Percentiles rank a stretch among this genome's conserved stretches.
phyloP scores from a whole-genome alignment of 2,329 filamentous ascomycete species.

The Colletotrichum graminicola region DNA sequence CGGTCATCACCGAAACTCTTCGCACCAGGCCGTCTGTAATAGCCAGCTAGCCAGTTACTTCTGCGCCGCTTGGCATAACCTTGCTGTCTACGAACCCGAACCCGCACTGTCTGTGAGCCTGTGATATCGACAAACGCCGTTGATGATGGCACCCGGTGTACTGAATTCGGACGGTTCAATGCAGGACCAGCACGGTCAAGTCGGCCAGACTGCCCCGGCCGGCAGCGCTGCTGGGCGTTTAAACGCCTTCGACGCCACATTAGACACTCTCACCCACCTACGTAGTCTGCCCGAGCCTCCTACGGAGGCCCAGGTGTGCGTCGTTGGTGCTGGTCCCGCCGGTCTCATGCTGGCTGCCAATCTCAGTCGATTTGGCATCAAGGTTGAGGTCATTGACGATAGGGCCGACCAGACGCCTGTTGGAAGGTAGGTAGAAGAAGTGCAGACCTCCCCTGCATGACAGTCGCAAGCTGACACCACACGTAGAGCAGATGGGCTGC shows the following conservation, averaged over 20 bases:
- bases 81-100: slow-evolving; percentile 13
- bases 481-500: slow-evolving; percentile 75
- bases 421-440: slow-evolving; percentile 62
- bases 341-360: slow-evolving; percentile 67
- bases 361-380: slow-evolving; percentile 75
- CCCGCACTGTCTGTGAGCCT: slow-evolving; percentile 23
- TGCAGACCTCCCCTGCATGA: not conserved
- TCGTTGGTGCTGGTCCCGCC: slow-evolving; percentile 68
- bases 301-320: slow-evolving; percentile 61
- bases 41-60: slow-evolving; percentile 28
- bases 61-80: not conserved
- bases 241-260: slow-evolving; percentile 51
- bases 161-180: slow-evolving; percentile 50
- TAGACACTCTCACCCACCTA: slow-evolving; percentile 62
- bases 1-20: slow-evolving; percentile 2
- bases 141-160: slow-evolving; percentile 53
- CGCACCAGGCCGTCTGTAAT: slow-evolving; percentile 19
- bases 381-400: slow-evolving; percentile 76
- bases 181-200: slow-evolving; percentile 47
- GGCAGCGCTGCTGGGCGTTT: slow-evolving; percentile 45
- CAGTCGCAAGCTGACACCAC: slow-evolving; percentile 16
- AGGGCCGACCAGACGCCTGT: slow-evolving; percentile 75
- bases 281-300: slow-evolving; percentile 62
- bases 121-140: slow-evolving; percentile 30
- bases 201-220: slow-evolving; percentile 28